Conservation (phyloP, 352 stramenopile genomes). For the Paralagenidium karlingii region DNA sequence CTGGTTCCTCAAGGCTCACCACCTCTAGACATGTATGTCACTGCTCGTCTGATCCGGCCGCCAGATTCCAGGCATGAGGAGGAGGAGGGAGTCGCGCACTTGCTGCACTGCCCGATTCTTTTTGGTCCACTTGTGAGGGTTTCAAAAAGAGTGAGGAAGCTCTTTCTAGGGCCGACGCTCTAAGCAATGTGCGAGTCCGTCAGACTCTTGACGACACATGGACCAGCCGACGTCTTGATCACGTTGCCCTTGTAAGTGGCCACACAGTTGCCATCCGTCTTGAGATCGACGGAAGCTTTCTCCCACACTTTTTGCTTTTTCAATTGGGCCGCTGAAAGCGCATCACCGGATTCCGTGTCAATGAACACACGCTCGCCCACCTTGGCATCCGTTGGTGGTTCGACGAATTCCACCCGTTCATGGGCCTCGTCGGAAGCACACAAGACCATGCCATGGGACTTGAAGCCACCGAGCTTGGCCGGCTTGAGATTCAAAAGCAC, state of each 20-base stretch:
- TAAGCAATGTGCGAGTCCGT: constrained; percentile 59
- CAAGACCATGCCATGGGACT: constrained; percentile 96
- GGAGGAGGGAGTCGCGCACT: too few relatives aligned
- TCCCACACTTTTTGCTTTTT: constrained; percentile 86
- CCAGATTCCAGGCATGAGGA: too few relatives aligned
- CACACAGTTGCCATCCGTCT: constrained; percentile 48
- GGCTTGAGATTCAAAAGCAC: constrained; percentile 98
- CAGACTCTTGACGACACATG: constrained; percentile 48
- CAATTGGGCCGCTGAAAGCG: constrained; percentile 60
- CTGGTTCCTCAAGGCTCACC: too few relatives aligned
- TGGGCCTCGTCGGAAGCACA: constrained; percentile 84
- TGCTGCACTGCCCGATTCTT: too few relatives aligned
- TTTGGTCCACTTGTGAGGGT: too few relatives aligned
- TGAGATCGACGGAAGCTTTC: constrained; percentile 51
- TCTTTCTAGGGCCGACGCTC: too few relatives aligned
- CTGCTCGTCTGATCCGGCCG: too few relatives aligned
- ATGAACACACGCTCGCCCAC: constrained; percentile 90
- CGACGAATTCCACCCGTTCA: constrained; percentile 91
- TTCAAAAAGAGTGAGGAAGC: too few relatives aligned
- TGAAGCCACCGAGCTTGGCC: constrained; percentile 93
- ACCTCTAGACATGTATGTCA: too few relatives aligned
- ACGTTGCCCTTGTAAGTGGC: constrained; percentile 70
- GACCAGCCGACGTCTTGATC: constrained; percentile 58
- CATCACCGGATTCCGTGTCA: constrained; percentile 47
- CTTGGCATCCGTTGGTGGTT: constrained; percentile 83